These are phyloP conservation scores for Penicillium lividum DNA, from an alignment of 495 filamentous ascomycete genomes.

Conservation along the genomic window DNA sequence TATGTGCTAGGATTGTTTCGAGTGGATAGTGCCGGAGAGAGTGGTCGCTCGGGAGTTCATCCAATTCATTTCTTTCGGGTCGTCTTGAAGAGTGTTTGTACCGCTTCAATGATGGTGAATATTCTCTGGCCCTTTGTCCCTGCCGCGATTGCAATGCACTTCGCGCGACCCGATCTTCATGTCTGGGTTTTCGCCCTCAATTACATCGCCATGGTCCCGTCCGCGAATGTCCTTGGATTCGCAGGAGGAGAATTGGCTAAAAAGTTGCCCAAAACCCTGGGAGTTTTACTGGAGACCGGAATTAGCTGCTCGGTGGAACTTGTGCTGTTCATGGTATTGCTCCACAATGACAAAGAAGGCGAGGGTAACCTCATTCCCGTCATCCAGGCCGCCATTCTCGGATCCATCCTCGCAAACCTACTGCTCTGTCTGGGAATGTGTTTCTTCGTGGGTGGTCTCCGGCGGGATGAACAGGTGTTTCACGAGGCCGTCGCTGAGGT, in stretches of 20 bases:
- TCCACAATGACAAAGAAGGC: conserved; percentile 39
- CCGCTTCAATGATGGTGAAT: conserved; percentile 58
- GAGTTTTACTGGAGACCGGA: conserved; percentile 75
- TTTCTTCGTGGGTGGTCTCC: conserved; percentile 75
- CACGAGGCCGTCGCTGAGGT: conserved; percentile 78
- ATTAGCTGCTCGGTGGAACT: conserved; percentile 79
- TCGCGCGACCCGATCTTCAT: conserved; percentile 59
- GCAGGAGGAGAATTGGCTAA: conserved; percentile 77
- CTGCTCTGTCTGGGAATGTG: conserved; percentile 73
- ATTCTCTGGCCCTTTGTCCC: conserved; percentile 77
- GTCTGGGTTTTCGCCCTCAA: conserved; percentile 69
- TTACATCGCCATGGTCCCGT: conserved; percentile 83
- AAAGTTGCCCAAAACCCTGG: conserved; percentile 76
- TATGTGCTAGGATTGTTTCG: conserved; percentile 35
- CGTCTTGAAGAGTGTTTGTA: conserved; percentile 59
- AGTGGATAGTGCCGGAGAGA: conserved; percentile 63
- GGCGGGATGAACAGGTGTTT: conserved; percentile 65
- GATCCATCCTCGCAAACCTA: conserved; percentile 78
- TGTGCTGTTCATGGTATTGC: conserved; percentile 76
- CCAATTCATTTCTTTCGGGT: conserved; percentile 61
- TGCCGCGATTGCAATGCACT: conserved; percentile 65
- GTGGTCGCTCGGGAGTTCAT: conserved; percentile 62
- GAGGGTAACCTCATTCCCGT: conserved; percentile 58
- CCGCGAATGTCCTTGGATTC: conserved; percentile 85
- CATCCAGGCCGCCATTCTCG: conserved; percentile 80